A percentile compares a stretch with the other conserved stretches of the same genome.
Conservation (phyloP, 192 early-diverging fungal genomes). For the Coemansia sp. region DNA sequence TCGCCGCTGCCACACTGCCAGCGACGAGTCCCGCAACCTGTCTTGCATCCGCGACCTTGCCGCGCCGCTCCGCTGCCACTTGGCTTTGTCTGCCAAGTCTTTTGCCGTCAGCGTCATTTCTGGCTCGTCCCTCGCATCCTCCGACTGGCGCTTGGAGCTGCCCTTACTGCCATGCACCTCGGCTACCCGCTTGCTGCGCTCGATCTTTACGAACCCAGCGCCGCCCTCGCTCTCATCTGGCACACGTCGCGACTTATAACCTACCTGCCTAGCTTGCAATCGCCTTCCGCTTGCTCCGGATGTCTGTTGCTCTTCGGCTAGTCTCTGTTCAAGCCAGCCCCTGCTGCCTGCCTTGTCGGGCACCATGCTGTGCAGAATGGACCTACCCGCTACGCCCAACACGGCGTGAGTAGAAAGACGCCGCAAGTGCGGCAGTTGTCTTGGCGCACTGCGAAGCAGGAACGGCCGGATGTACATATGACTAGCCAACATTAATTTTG, state of each 20-base stretch:
- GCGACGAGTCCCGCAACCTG: slow-evolving; percentile 18
- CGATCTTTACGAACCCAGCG: slow-evolving; percentile 25
- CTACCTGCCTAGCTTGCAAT: neutral
- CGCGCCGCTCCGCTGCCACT: slow-evolving; percentile 20
- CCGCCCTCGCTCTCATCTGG: neutral
- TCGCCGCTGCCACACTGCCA: slow-evolving; percentile 46
- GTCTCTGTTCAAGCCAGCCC: slow-evolving; percentile 14
- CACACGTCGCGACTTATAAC: neutral
- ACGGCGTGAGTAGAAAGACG: neutral
- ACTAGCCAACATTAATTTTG: neutral
- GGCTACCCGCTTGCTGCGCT: neutral
- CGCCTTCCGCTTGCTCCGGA: neutral
- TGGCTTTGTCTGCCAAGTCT: slow-evolving; percentile 9
- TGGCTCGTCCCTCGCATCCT: neutral
- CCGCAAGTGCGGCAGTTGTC: neutral
- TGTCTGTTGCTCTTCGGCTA: slow-evolving; percentile 7
- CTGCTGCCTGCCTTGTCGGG: neutral
- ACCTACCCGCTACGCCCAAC: neutral
- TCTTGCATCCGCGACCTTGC: slow-evolving; percentile 14
- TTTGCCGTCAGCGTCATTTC: slow-evolving; percentile 26
- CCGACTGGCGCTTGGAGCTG: neutral
- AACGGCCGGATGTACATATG: neutral
- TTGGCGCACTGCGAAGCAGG: neutral
- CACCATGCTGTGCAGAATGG: slow-evolving; percentile 10
- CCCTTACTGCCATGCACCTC: neutral